Conservation (phyloP, 164 flowering plant species). For the Magnolia kwangsiensis region DNA sequence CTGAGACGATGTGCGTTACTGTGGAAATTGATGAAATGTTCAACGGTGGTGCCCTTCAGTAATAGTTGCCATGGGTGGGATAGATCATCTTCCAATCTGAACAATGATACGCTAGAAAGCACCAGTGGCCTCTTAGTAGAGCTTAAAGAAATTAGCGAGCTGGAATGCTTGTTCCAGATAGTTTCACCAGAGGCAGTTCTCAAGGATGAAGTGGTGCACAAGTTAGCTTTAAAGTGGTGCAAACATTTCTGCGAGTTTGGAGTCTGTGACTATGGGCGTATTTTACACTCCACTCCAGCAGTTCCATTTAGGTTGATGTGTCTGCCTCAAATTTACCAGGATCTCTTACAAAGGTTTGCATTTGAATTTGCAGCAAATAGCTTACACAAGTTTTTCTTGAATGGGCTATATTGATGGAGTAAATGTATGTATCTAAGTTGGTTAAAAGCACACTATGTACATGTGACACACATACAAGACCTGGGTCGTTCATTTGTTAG, state of each 20-base stretch:
- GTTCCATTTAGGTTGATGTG: slow-evolving; percentile 77
- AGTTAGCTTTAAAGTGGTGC: slow-evolving; percentile 53
- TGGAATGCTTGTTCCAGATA: slow-evolving; percentile 64
- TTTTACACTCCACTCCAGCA: slow-evolving; percentile 52
- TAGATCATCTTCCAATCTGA: slow-evolving; percentile 22
- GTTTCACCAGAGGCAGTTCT: slow-evolving; percentile 57
- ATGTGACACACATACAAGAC: no score
- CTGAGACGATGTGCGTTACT: slow-evolving; percentile 82
- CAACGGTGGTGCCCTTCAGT: slow-evolving; percentile 43
- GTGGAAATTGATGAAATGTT: slow-evolving; percentile 60
- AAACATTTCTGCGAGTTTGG: slow-evolving; percentile 48
- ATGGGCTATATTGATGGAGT: no score
- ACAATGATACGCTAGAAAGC: slow-evolving; percentile 24
- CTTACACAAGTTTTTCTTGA: no score
- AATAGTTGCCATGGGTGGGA: slow-evolving; percentile 29
- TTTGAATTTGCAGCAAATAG: background rate
- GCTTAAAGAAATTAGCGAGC: slow-evolving; percentile 43
- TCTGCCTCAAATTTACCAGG: slow-evolving; percentile 82
- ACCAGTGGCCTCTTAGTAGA: slow-evolving; percentile 22
- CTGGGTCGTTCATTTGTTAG: no score
- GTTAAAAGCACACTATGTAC: no score
- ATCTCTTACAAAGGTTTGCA: slow-evolving; percentile 78
- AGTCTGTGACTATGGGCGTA: slow-evolving; percentile 18
- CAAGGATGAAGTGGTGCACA: slow-evolving; percentile 41
- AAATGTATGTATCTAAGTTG: no score